These are phyloP conservation scores for Candida smagusa DNA, from an alignment of 1,139 yeast species.

Conservation along the genomic window DNA sequence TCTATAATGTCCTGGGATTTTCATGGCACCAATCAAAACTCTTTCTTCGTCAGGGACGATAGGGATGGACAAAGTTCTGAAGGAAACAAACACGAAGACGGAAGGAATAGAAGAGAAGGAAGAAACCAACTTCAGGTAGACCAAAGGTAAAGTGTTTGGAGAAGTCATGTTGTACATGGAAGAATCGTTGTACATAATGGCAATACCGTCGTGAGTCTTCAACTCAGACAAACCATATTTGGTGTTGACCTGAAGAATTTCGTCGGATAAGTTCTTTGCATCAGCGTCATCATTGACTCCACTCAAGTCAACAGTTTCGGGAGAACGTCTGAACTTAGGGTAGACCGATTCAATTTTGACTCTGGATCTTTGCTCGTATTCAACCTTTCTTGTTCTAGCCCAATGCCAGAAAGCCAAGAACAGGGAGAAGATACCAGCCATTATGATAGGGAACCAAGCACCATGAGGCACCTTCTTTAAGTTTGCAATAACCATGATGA, in stretches of 20 bases:
- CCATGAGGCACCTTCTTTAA: conserved; percentile 52
- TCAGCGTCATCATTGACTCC: conserved; percentile 5
- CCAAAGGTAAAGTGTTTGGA: conserved; percentile 42
- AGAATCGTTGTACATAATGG: conserved; percentile 38
- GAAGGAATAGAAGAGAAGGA: conserved; percentile 43
- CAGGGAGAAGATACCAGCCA: conserved; percentile 29
- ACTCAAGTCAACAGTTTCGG: conserved; percentile 21
- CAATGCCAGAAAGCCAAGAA: conserved; percentile 47
- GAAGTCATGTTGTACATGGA: conserved; percentile 27
- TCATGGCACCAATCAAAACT: conserved; percentile 36
- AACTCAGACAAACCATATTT: conserved; percentile 21
- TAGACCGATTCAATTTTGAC: conserved; percentile 27
- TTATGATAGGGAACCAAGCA: conserved; percentile 56
- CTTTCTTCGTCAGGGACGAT: conserved; percentile 35
- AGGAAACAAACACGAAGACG: conserved; percentile 39
- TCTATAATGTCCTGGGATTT: conserved; percentile 42
- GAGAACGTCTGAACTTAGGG: conserved; percentile 21
- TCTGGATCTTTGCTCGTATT: conserved; percentile 30
- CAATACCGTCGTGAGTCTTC: conserved; percentile 33
- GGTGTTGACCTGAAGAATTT: conserved; percentile 14
- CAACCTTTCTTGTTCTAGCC: conserved; percentile 40
- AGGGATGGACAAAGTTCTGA: conserved; percentile 41
- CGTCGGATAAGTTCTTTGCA: conserved; percentile 8
- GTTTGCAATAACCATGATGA: conserved; percentile 44
- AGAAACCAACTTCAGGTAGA: conserved; percentile 32